Conservation (phyloP, 495 filamentous ascomycete species). For the Talaromyces stipitatus region DNA sequence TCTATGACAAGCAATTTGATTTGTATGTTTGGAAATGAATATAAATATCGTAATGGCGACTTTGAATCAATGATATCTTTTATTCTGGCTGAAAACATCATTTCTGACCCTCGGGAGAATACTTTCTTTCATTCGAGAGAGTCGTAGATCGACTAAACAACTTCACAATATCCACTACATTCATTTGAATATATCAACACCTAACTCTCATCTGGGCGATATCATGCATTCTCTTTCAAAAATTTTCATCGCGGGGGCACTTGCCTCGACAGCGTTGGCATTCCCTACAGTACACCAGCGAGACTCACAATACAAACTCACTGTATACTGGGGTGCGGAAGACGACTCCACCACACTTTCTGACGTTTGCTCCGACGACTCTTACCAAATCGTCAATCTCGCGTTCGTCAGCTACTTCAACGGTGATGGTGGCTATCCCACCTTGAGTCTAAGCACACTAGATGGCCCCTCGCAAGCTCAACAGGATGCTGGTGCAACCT, state of each 20-base stretch:
- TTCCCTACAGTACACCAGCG: background rate
- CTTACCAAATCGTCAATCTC: conserved; percentile 59
- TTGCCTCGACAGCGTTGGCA: background rate
- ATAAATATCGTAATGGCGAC: background rate
- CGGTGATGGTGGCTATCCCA: conserved; percentile 45
- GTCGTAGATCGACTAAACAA: background rate
- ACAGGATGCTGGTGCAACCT: conserved; percentile 49
- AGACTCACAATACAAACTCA: background rate
- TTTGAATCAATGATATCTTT: background rate
- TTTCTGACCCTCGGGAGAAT: background rate
- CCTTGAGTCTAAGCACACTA: conserved; percentile 54
- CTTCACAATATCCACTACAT: background rate
- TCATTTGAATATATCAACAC: background rate
- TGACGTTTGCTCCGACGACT: conserved; percentile 49
- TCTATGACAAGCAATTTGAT: background rate
- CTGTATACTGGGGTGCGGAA: conserved; percentile 3
- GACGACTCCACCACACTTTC: conserved; percentile 22
- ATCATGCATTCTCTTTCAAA: background rate
- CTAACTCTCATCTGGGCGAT: background rate
- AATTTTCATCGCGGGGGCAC: background rate
- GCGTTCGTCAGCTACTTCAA: conserved; percentile 59
- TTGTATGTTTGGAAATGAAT: background rate
- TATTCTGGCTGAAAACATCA: background rate
- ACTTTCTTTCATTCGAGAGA: background rate
- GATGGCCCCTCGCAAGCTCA: conserved; percentile 1